Evolutionary conservation across 495 filamentous ascomycete genomes (phyloP).

Genomic region (Tuber aestivum): DNA sequence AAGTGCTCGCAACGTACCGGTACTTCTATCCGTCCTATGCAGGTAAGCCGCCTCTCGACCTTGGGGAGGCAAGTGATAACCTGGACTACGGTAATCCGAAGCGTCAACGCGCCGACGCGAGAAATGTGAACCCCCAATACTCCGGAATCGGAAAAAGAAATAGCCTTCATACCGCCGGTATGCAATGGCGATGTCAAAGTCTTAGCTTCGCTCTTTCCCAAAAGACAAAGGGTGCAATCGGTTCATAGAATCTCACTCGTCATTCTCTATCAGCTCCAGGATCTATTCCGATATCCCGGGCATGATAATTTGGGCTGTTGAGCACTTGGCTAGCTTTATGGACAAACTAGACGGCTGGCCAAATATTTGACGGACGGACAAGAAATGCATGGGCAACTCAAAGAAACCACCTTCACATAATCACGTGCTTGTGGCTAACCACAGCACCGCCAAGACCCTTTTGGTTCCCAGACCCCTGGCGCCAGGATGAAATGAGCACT

Average conservation of each 20-base stretch:
- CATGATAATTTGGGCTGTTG: background rate
- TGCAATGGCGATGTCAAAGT: background rate
- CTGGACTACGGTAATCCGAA: background rate
- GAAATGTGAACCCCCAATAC: background rate
- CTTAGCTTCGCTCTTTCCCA: background rate
- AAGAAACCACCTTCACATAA: background rate
- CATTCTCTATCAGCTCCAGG: background rate
- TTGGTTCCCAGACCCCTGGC: background rate
- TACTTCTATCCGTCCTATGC: no score
- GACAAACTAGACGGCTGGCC: background rate
- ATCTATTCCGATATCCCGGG: background rate
- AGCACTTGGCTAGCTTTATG: background rate
- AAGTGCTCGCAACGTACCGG: background rate
- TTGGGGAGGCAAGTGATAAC: background rate
- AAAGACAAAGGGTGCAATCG: background rate
- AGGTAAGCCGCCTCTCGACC: background rate
- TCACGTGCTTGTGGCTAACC: background rate
- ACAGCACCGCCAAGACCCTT: background rate
- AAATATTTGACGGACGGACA: background rate
- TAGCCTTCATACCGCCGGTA: background rate
- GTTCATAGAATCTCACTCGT: background rate
- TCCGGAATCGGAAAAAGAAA: background rate
- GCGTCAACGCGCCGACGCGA: background rate
- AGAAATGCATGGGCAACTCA: background rate
- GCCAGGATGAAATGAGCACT: background rate